These are phyloP conservation scores for Anaeramoeba ignava DNA, from an alignment of 78 protist species.

Conservation along the genomic window DNA sequence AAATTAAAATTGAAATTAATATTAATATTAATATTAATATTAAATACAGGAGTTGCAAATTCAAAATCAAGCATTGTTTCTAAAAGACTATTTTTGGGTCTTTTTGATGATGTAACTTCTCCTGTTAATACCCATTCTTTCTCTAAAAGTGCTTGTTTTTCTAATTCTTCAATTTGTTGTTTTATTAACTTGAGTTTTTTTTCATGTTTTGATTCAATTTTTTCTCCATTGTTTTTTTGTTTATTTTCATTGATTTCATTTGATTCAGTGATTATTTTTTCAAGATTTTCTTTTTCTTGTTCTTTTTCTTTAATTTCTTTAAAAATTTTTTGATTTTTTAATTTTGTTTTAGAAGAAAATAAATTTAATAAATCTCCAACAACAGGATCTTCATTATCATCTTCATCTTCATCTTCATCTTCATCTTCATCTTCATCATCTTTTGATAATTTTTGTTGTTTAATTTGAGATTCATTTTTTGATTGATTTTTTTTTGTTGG, in stretches of 20 bases:
- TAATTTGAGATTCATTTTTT: neutral
- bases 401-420: neutral
- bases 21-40: neutral
- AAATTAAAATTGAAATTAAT: neutral
- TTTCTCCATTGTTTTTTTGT: neutral
- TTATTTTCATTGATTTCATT: neutral
- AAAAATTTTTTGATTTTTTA: neutral
- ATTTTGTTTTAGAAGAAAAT: neutral
- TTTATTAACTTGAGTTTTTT: neutral
- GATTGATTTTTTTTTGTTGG: neutral
- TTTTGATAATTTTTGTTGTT: neutral
- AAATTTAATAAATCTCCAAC: neutral
- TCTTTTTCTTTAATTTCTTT: neutral
- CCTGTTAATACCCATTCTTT: neutral
- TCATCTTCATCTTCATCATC: neutral
- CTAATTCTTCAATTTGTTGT: neutral
- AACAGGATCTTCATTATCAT: neutral
- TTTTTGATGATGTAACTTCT: neutral
- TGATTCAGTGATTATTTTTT: neutral
- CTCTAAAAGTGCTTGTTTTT: neutral
- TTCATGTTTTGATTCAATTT: neutral
- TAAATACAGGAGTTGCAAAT: neutral
- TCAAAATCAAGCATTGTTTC: neutral
- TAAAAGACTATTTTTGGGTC: neutral
- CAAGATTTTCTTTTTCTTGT: neutral